These are phyloP conservation scores for Coemansia sp. DNA, from an alignment of 192 early-diverging fungal genomes.

Conservation along the genomic window DNA sequence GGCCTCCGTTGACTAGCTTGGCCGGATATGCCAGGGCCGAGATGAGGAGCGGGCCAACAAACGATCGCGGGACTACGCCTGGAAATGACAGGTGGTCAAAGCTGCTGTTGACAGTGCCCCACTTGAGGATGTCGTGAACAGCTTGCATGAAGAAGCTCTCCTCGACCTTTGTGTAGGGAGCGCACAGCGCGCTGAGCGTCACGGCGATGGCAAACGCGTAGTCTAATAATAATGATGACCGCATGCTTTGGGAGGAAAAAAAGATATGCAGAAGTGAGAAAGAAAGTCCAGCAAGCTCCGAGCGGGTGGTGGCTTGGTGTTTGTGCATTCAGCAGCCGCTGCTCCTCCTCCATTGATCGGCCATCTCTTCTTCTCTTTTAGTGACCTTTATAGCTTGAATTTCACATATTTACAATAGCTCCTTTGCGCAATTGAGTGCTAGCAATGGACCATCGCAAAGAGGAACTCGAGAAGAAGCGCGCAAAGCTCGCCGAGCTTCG, in stretches of 20 bases:
- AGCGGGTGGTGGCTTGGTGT: too few species aligned
- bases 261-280: neutral
- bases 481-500: conserved; percentile 89
- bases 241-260: neutral
- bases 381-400: neutral
- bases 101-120: conserved; percentile 42
- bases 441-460: conserved; percentile 68
- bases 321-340: neutral
- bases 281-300: neutral
- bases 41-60: conserved; percentile 79
- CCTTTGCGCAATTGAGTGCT: neutral
- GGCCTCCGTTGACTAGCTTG: conserved; percentile 16
- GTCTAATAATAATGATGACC: conserved; percentile 18
- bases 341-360: neutral
- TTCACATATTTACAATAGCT: neutral
- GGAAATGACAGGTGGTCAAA: conserved; percentile 93
- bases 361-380: neutral
- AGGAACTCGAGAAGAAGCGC: conserved; percentile 90
- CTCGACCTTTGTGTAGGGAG: conserved; percentile 94
- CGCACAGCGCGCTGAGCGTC: conserved; percentile 33
- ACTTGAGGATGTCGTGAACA: conserved; percentile 80
- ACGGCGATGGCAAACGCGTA: conserved; percentile 21
- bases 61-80: conserved; percentile 94
- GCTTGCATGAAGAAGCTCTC: conserved; percentile 97
- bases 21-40: conserved; percentile 41